phyloP scores from a whole-genome alignment of 2,329 filamentous ascomycete species.

The Xylariaceae sp. region DNA sequence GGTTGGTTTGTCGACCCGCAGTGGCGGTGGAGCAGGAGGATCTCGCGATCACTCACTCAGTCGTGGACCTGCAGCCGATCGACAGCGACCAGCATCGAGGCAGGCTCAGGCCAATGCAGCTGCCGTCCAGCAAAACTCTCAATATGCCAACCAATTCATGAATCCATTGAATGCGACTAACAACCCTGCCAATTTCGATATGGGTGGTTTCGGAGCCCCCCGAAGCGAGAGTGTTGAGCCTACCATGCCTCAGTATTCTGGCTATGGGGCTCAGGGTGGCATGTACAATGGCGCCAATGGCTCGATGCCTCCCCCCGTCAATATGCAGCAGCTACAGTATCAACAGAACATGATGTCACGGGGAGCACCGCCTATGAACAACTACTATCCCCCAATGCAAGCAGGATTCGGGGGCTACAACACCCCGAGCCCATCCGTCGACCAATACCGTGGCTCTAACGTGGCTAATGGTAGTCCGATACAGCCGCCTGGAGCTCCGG shows the following conservation, averaged over 20 bases:
- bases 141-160: slow-evolving; percentile 48
- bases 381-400: slow-evolving; percentile 53
- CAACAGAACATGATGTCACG: slow-evolving; percentile 56
- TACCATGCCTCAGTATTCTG: slow-evolving; percentile 44
- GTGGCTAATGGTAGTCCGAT: slow-evolving; percentile 49
- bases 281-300: slow-evolving; percentile 47
- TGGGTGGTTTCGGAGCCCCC: slow-evolving; percentile 44
- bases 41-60: slow-evolving; percentile 43
- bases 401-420: slow-evolving; percentile 51
- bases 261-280: slow-evolving; percentile 45
- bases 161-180: slow-evolving; percentile 42
- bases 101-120: slow-evolving; percentile 38
- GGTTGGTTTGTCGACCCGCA: slow-evolving; percentile 77
- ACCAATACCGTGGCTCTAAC: slow-evolving; percentile 52
- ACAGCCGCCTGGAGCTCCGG: slow-evolving; percentile 36
- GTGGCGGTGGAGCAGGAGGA: slow-evolving; percentile 33
- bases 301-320: slow-evolving; percentile 41
- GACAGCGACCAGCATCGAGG: slow-evolving; percentile 53
- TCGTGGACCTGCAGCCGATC: slow-evolving; percentile 41
- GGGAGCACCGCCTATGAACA: slow-evolving; percentile 49
- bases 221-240: slow-evolving; percentile 50
- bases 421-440: slow-evolving; percentile 42
- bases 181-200: slow-evolving; percentile 43
- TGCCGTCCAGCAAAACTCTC: slow-evolving; percentile 30
- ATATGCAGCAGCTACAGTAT: slow-evolving; percentile 53